Evolutionary conservation across 192 early-diverging fungal genomes (phyloP), one percentile per base, ranked within the genome.

Genomic region (Podochytrium sp.): DNA sequence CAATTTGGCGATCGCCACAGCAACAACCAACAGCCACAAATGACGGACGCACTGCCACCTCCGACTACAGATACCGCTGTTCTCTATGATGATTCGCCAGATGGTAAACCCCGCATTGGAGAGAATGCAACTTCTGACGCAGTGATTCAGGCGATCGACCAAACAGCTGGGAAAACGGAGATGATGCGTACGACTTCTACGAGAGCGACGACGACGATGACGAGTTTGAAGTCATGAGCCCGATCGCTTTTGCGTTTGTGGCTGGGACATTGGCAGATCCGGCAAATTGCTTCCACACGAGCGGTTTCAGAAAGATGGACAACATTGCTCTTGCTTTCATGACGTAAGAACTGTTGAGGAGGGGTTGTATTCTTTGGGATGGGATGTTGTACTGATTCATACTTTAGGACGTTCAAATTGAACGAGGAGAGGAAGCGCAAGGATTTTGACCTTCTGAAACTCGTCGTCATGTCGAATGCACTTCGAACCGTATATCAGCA

Each of bases 351-450:
- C 16, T 29, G 34, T 43, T 18, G 2, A 12, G 43, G 65, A 27
- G 23, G 16, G 27, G 10, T 57, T 57, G 20, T 57, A 20, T 30
- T 57, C 16, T 57, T 57, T 57, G 6, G 6, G 16, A 6, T 57
- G 16, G n/a, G 29, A 14, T 6, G 6, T 57, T 29, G n/a, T 25
- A 7, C 27, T 61, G 27, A 33, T 61, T 34, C 37, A 27, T 61
- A n/a, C n/a, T 6, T 29, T 38, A 71, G 69, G 12, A 71, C 69
- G 14, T 37, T 10, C 34, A 71, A 71, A 56, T 20, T 71, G 55
- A 71, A 47, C 27, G 56, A 59, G 25, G 69, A 71, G 56, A 53
- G 56, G 14, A 71, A 71, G 57, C 53, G 20, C 12, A 71, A 71
- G 40, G 57, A 71, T 41, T 71, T 59, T 40, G 42, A 57, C 41